phyloP scores from a whole-genome alignment of 441 rosid genomes.

The Hura crepitans region DNA sequence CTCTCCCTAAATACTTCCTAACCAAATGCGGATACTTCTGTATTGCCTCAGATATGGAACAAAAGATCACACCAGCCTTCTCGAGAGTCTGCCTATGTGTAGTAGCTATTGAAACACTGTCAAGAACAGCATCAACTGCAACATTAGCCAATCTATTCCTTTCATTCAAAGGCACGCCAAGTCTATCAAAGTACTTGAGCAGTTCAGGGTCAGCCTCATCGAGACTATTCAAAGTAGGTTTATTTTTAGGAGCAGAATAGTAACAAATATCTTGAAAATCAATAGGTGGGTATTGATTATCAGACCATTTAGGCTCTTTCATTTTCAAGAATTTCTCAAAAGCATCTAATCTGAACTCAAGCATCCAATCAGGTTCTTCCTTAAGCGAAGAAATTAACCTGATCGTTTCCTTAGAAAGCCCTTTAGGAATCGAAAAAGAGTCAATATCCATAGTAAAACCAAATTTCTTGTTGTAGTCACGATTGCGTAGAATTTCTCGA shows the following conservation, averaged over 20 bases:
- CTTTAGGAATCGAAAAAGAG: slow-evolving; percentile 75
- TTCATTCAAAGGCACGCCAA: slow-evolving; percentile 72
- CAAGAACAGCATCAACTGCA: slow-evolving; percentile 89
- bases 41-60: slow-evolving; percentile 82
- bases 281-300: slow-evolving; percentile 59
- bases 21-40: slow-evolving; percentile 69
- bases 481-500: slow-evolving; percentile 56
- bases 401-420: slow-evolving; percentile 69
- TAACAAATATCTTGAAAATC: slow-evolving; percentile 82
- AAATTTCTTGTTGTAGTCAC: slow-evolving; percentile 60
- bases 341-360: slow-evolving; percentile 69
- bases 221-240: slow-evolving; percentile 68
- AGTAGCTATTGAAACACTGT: slow-evolving; percentile 84
- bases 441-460: slow-evolving; percentile 73
- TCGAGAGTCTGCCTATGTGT: slow-evolving; percentile 70
- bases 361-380: slow-evolving; percentile 90
- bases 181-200: slow-evolving; percentile 62
- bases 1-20: slow-evolving; percentile 73
- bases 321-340: slow-evolving; percentile 63
- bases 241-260: slow-evolving; percentile 88
- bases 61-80: slow-evolving; percentile 82
- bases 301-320: slow-evolving; percentile 84
- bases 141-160: slow-evolving; percentile 78
- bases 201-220: slow-evolving; percentile 88
- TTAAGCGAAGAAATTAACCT: slow-evolving; percentile 60